Evolutionary conservation across 257 asterid species (phyloP).

Genomic region (Orobanche coerulescens): DNA sequence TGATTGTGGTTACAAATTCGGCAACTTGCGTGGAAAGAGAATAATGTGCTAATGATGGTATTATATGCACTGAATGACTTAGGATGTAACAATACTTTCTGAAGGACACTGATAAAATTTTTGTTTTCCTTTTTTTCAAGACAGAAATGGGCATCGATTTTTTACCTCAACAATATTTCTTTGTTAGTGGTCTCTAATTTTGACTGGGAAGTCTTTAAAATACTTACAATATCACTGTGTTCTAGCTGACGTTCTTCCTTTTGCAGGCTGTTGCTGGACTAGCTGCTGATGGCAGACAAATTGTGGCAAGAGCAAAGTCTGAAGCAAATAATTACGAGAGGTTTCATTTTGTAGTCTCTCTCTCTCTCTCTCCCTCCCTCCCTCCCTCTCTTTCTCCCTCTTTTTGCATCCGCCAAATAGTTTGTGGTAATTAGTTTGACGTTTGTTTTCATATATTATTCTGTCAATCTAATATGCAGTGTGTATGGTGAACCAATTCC

Average conservation of each 20-base stretch:
- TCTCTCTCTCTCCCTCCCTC: neutral
- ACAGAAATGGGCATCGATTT: no score
- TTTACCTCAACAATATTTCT: no score
- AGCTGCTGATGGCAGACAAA: constrained; percentile 94
- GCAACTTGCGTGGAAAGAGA: neutral
- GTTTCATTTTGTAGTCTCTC: constrained; percentile 27
- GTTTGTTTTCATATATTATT: neutral
- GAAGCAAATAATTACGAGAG: constrained; percentile 80
- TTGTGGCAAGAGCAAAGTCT: constrained; percentile 77
- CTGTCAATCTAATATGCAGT: constrained; percentile 35
- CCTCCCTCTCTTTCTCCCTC: neutral
- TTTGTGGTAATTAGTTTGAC: neutral
- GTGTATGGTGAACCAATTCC: constrained; percentile 77
- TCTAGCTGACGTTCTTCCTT: constrained; percentile 13
- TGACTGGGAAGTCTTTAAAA: no score
- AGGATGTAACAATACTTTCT: neutral
- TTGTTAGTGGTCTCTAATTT: no score
- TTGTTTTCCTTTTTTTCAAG: no score
- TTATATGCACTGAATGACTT: neutral
- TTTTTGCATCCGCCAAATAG: neutral
- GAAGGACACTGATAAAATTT: neutral
- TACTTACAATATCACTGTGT: neutral
- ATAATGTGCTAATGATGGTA: neutral
- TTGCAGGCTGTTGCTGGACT: constrained; percentile 83
- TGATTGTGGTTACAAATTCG: neutral